A percentile compares a stretch with the other conserved stretches of the same genome.
phyloP scores from a whole-genome alignment of 129 eudicot genomes.

The Smallanthus sonchifolius region DNA sequence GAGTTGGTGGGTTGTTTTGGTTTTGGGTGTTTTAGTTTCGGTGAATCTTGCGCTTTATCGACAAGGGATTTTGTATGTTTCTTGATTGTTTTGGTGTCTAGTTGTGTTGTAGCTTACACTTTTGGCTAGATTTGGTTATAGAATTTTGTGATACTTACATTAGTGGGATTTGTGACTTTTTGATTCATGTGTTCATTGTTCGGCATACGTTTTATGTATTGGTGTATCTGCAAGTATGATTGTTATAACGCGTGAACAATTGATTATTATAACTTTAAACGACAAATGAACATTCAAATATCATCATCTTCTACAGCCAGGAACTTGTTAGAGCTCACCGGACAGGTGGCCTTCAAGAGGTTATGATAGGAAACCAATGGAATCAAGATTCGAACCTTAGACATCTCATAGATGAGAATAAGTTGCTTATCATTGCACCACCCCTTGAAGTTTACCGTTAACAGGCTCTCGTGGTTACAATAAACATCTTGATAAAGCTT shows the following conservation, averaged over 20 bases:
- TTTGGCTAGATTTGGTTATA: constrained; percentile 16
- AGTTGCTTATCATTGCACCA: too few species aligned
- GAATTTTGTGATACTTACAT: constrained; percentile 2
- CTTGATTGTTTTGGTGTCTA: constrained; percentile 39
- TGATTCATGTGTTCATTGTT: constrained; percentile 3
- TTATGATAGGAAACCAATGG: too few species aligned
- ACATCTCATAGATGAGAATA: too few species aligned
- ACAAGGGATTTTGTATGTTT: constrained; percentile 71
- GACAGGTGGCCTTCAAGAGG: too few species aligned
- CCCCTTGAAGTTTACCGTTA: too few species aligned
- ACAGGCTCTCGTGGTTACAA: too few species aligned
- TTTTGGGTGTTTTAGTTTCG: constrained; percentile 60
- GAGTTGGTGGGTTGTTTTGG: constrained; percentile 86
- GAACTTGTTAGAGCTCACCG: too few species aligned
- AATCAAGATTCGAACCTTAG: too few species aligned
- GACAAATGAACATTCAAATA: neutral
- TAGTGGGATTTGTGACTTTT: neutral
- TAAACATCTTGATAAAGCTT: too few species aligned
- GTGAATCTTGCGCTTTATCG: constrained; percentile 64
- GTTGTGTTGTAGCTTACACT: constrained; percentile 11
- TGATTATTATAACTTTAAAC: neutral
- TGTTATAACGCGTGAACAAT: neutral
- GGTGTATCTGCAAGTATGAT: neutral
- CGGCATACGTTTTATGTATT: neutral
- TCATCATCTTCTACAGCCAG: neutral